Conservation (phyloP, 768 basidiomycete species). For the Boletus reticulatus region DNA sequence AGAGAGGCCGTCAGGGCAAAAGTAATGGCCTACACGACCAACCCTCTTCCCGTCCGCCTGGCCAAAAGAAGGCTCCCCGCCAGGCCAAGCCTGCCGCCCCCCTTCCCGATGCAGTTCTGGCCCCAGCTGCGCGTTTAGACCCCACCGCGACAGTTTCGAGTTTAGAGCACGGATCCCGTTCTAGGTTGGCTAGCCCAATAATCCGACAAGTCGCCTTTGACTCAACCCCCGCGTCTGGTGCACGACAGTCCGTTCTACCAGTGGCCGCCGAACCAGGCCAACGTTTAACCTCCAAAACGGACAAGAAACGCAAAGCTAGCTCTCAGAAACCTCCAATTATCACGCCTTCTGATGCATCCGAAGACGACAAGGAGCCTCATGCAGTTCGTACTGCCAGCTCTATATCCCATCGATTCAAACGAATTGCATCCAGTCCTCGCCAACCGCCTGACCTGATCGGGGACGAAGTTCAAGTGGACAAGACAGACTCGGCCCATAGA, state of each 20-base stretch:
- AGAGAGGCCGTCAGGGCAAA: neutral
- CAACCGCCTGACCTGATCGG: neutral
- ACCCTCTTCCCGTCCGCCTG: neutral
- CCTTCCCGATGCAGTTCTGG: conserved; percentile 9
- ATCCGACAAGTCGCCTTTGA: neutral
- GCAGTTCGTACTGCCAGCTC: neutral
- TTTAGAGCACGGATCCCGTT: neutral
- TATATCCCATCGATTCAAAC: conserved; percentile 10
- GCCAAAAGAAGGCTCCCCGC: neutral
- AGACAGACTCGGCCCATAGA: neutral
- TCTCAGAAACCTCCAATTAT: conserved; percentile 19
- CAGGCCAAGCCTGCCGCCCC: neutral
- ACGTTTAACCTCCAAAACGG: neutral
- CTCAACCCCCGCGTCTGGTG: neutral
- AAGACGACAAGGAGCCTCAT: conserved; percentile 14
- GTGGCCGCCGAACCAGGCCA: neutral
- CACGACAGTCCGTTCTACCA: neutral
- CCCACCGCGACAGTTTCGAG: neutral
- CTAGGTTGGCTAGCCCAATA: neutral
- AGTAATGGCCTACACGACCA: neutral
- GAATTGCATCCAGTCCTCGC: conserved; percentile 3
- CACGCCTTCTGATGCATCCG: conserved; percentile 21
- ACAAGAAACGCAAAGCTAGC: conserved; percentile 23
- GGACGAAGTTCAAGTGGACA: neutral
- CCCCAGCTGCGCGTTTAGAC: neutral